These are phyloP conservation scores for Hanseniaspora guilliermondii DNA, from an alignment of 805 yeast species.

Conservation along the genomic window DNA sequence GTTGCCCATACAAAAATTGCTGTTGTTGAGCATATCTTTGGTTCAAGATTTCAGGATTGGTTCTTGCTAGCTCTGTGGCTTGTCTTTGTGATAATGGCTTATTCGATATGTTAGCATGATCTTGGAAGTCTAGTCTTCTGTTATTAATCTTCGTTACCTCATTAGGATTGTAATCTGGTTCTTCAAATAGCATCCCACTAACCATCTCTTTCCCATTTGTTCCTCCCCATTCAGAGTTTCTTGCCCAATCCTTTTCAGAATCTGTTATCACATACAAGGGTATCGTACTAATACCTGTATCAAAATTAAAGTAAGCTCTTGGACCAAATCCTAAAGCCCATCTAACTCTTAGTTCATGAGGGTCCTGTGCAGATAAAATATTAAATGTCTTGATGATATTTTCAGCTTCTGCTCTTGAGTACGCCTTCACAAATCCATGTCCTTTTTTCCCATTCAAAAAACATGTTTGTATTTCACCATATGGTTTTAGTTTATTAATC, in stretches of 20 bases:
- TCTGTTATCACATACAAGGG: slow-evolving; percentile 84
- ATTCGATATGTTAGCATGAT: slow-evolving; percentile 11
- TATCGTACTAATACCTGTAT: slow-evolving; percentile 74
- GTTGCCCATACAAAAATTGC: slow-evolving; percentile 15
- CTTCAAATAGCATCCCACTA: slow-evolving; percentile 77
- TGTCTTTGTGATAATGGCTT: slow-evolving; percentile 12
- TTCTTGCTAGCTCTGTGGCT: slow-evolving; percentile 13
- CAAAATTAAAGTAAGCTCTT: slow-evolving; percentile 93
- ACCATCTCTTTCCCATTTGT: slow-evolving; percentile 75
- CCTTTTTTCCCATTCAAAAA: slow-evolving; percentile 78
- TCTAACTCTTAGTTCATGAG: slow-evolving; percentile 52
- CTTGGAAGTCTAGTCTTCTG: slow-evolving; percentile 13
- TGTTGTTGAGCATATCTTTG: slow-evolving; percentile 14
- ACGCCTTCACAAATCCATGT: slow-evolving; percentile 92
- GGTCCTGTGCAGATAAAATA: slow-evolving; percentile 25
- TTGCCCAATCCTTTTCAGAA: slow-evolving; percentile 84
- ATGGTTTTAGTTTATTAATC: slow-evolving; percentile 60
- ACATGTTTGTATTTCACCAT: slow-evolving; percentile 83
- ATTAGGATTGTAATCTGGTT: slow-evolving; percentile 50
- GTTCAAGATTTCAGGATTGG: slow-evolving; percentile 9
- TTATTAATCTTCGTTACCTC: slow-evolving; percentile 9
- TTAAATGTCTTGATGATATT: slow-evolving; percentile 60
- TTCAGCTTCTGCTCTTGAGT: slow-evolving; percentile 85
- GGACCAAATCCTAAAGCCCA: slow-evolving; percentile 99
- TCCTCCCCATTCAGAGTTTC: slow-evolving; percentile 91